phyloP scores from a whole-genome alignment of 768 basidiomycete species.

The Mycena galericulata region DNA sequence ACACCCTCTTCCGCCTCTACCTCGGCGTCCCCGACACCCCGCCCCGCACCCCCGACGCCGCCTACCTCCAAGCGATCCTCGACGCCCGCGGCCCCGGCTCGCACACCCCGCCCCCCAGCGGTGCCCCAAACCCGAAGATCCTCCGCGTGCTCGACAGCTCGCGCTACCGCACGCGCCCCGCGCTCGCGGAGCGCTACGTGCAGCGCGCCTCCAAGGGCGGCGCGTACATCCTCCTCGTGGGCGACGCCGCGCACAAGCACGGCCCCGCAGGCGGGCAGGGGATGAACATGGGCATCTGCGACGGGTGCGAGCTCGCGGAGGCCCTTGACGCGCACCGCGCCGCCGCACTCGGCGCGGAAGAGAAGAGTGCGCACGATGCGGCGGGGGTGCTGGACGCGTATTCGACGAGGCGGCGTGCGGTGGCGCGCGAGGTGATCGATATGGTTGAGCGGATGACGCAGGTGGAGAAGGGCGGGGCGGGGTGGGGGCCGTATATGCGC shows the following conservation, averaged over 20 bases:
- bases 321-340: conserved; percentile 47
- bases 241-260: conserved; percentile 53
- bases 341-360: no score
- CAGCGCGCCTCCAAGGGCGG: conserved; percentile 18
- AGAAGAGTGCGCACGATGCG: no score
- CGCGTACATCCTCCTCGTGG: conserved; percentile 41
- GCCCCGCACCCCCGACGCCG: no score
- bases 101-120: background rate
- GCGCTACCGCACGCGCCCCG: conserved; percentile 52
- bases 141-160: conserved; percentile 50
- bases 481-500: conserved; percentile 17
- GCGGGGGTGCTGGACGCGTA: conserved; percentile 27
- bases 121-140: conserved; percentile 18
- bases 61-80: conserved; percentile 27
- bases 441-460: conserved; percentile 45
- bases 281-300: conserved; percentile 60
- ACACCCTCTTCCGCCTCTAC: conserved; percentile 23
- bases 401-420: conserved; percentile 40
- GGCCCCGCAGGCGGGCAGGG: conserved; percentile 57
- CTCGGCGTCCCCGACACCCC: no score
- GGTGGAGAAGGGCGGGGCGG: conserved; percentile 28
- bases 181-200: conserved; percentile 47
- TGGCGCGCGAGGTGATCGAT: conserved; percentile 50
- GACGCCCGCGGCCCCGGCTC: conserved; percentile 27
- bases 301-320: conserved; percentile 52